These are phyloP conservation scores for Cystobasidium ongulense DNA, from an alignment of 768 basidiomycete species.

Conservation along the genomic window DNA sequence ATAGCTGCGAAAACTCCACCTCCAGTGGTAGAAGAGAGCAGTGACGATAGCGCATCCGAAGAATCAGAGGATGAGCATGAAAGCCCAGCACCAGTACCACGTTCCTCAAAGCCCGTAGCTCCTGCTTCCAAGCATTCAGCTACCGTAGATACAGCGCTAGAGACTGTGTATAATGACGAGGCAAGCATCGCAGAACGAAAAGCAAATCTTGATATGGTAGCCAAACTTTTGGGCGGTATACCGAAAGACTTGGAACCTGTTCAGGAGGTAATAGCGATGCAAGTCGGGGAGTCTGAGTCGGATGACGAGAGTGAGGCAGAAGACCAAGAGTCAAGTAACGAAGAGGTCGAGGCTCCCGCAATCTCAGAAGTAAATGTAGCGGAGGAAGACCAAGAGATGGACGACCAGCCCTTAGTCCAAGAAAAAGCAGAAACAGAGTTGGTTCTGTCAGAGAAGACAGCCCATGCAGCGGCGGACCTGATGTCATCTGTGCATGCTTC, in stretches of 20 bases:
- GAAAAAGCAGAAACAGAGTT: not conserved
- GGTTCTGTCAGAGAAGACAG: no score
- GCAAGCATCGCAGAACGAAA: not conserved
- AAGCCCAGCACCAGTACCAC: no score
- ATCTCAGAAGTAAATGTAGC: not conserved
- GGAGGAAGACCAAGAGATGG: not conserved
- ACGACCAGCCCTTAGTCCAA: not conserved
- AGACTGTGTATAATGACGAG: not conserved
- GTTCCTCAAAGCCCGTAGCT: no score
- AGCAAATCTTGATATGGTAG: conserved; percentile 2
- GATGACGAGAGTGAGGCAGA: not conserved
- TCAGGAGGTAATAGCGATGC: not conserved
- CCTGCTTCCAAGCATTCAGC: not conserved
- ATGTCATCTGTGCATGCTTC: no score
- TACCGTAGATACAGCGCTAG: not conserved
- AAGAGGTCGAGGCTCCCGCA: not conserved
- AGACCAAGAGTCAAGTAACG: not conserved
- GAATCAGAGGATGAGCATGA: not conserved
- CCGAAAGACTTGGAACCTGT: not conserved
- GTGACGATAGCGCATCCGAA: not conserved
- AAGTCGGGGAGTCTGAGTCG: not conserved
- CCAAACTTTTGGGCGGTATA: not conserved
- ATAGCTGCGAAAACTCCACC: not conserved
- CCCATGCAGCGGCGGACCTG: no score
- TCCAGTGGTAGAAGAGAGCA: not conserved